Base-by-base conservation (phyloP, 352 stramenopile genomes). In the Phytophthora cryptogea region DNA sequence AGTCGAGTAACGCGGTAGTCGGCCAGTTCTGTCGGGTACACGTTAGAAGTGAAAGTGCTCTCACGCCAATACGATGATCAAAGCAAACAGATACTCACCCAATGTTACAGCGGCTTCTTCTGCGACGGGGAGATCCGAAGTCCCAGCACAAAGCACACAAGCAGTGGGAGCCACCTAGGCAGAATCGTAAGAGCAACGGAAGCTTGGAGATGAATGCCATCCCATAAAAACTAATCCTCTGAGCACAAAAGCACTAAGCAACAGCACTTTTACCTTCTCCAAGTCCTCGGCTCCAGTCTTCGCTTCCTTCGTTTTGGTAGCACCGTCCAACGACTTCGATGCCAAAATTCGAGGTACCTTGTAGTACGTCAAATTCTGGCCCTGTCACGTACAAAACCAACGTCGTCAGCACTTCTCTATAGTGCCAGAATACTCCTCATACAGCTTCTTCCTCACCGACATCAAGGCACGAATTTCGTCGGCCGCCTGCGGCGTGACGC, bases 31-130 rank as follows among this genome's bases (percentile, higher is more conserved):
- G 36, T 40, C 33, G 16, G 44, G 53, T 1, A 20, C 8, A 23
- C 20, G 20, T 23, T 23, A 23, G 20, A 23, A 23, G 2, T 23
- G 20, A 23, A 23, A 23, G 20, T 23, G 20, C 20, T 23, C 20
- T 23, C 20, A 23, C 2, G 20, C 1, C 20, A 23, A 23, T 2
- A 2, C 20, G 20, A 23, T 23, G 20, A 23, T 2, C 20, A 23
- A 23, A 23, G 2, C 20, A 20, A 14, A 9, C 14, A 37, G 20
- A 5, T 51, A 27, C 23, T 45, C 54, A 94, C 86, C 80, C 20
- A 98, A 76, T 8, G 94, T 97, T 23, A 98, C 72, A 32, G 92
- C 96, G 10, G 94, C 95, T 89, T 99, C 97, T 77, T 99, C 97
- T 2, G 95, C 95, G 8, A 99, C 88, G 5, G 92, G 80, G 14